Evolutionary conservation across 163 green algal genomes (phyloP).

Genomic region (Scenedesmus sp.): DNA sequence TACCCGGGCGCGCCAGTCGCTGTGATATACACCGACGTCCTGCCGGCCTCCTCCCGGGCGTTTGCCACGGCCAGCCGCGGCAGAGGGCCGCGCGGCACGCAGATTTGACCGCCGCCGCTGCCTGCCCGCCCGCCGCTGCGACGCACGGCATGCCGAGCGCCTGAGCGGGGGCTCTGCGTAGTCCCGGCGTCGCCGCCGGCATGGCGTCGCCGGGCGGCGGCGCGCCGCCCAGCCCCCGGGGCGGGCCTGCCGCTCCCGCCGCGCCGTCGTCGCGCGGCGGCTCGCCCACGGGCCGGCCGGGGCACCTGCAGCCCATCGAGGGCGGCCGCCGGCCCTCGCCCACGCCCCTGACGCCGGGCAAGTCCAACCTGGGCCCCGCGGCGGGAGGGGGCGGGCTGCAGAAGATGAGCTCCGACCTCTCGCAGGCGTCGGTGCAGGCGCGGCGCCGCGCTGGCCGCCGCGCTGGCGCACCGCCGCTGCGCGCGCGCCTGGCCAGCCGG

Average conservation of each 20-base stretch:
- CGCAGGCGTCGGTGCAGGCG: neutral
- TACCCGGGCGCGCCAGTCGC: no score
- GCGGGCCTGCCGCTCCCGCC: neutral
- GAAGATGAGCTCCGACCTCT: constrained; percentile 16
- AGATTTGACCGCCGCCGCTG: no score
- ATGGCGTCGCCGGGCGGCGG: no score
- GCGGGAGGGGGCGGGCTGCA: constrained; percentile 3
- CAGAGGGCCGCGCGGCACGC: no score
- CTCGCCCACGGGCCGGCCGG: neutral
- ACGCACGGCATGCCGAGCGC: neutral
- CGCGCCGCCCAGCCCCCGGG: neutral
- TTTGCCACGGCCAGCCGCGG: no score
- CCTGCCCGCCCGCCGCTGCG: no score
- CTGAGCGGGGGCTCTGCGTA: neutral
- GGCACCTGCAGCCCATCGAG: constrained; percentile 24
- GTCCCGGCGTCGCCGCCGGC: no score
- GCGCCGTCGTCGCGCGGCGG: neutral
- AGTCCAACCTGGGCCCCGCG: constrained; percentile 18
- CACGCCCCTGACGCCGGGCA: neutral
- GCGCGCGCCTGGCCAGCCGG: neutral
- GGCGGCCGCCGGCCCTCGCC: neutral
- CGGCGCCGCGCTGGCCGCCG: neutral
- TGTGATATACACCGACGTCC: no score
- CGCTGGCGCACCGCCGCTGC: neutral
- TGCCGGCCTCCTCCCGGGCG: no score